Evolutionary conservation across 208 protist species (phyloP).

Genomic region (Phytomonas sp.): DNA sequence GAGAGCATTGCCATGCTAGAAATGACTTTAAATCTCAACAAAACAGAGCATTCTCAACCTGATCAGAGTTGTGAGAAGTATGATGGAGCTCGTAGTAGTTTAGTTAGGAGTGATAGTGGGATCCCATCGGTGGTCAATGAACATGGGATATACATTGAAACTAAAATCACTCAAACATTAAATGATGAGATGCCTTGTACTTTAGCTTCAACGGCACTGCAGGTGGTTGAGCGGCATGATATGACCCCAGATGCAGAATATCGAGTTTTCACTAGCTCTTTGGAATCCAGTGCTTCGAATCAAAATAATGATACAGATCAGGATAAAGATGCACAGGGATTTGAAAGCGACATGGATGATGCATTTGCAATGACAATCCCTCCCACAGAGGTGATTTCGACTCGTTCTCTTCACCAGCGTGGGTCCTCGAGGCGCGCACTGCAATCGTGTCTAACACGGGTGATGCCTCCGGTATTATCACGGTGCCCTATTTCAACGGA

Average conservation of each 20-base stretch:
- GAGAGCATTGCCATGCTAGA: background rate
- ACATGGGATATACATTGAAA: background rate
- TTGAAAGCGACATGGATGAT: background rate
- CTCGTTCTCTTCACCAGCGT: background rate
- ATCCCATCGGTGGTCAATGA: background rate
- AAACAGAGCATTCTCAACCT: background rate
- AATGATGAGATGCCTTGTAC: background rate
- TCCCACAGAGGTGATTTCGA: background rate
- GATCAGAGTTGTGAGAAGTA: background rate
- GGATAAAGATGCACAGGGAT: background rate
- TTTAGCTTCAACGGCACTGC: background rate
- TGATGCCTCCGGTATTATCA: background rate
- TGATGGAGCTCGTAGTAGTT: background rate
- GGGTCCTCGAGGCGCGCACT: background rate
- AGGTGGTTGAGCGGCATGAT: background rate
- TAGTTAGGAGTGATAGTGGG: background rate
- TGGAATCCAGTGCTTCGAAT: background rate
- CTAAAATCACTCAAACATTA: background rate
- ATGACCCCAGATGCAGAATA: background rate
- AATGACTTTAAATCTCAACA: background rate
- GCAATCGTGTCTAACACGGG: background rate
- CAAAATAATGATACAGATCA: background rate
- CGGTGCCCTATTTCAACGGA: background rate
- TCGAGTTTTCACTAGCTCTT: background rate
- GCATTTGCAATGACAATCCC: background rate